phyloP scores from a whole-genome alignment of 176 grass and related monocot genomes.

The Pharus latifolius region DNA sequence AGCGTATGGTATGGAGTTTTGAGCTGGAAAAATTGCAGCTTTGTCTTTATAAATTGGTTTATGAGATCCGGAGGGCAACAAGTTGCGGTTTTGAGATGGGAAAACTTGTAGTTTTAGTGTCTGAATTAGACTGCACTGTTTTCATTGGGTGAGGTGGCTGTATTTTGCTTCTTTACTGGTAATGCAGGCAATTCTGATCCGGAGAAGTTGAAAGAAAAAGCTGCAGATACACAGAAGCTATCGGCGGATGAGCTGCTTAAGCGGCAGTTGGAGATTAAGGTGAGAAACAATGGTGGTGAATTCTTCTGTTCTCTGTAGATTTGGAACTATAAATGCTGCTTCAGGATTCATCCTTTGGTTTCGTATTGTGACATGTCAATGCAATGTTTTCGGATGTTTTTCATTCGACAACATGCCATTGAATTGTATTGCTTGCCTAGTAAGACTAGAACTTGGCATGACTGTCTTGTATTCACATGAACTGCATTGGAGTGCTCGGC shows the following conservation, averaged over 20 bases:
- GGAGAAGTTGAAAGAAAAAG: slow-evolving; percentile 71
- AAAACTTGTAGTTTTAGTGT: neutral
- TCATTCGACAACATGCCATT: neutral
- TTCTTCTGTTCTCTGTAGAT: neutral
- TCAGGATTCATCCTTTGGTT: neutral
- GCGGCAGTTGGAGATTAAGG: slow-evolving; percentile 65
- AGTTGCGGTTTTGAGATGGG: neutral
- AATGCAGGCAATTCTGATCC: slow-evolving; percentile 83
- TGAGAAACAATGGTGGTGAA: neutral
- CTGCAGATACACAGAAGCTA: slow-evolving; percentile 45
- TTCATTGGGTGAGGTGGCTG: neutral
- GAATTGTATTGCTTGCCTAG: neutral
- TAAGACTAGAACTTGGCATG: neutral
- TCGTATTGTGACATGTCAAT: neutral
- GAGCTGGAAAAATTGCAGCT: too few relatives aligned
- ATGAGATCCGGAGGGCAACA: neutral
- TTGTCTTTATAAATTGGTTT: neutral
- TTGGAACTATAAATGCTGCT: neutral
- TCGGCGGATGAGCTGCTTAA: slow-evolving; percentile 55
- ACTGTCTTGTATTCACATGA: neutral
- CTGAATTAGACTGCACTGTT: neutral
- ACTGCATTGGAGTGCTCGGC: neutral
- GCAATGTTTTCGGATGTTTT: neutral
- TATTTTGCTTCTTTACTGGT: slow-evolving; percentile 13
- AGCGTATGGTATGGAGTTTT: too few relatives aligned